Percentiles rank a stretch among this genome's conserved stretches.
phyloP scores from a whole-genome alignment of 768 basidiomycete genomes.

The Saitozyma sp. region DNA sequence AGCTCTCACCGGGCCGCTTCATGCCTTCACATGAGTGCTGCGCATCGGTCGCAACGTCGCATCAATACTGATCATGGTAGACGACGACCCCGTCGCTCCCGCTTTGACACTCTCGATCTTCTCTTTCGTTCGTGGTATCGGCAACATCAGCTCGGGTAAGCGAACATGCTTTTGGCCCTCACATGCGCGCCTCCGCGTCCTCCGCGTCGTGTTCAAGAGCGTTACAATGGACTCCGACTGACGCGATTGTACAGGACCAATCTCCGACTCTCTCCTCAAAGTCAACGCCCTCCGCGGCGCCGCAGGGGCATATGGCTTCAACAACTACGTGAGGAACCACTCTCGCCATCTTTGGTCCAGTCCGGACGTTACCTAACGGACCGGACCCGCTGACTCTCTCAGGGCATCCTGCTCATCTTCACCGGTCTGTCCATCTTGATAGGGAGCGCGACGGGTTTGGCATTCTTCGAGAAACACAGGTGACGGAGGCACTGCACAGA shows the following conservation, averaged over 20 bases:
- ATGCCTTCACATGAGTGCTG: neutral
- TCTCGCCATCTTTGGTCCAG: neutral
- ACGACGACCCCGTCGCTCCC: constrained; percentile 35
- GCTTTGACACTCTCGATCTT: constrained; percentile 39
- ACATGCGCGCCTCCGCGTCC: no score
- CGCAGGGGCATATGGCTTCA: constrained; percentile 42
- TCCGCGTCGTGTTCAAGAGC: no score
- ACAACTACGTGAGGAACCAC: constrained; percentile 38
- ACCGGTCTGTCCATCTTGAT: constrained; percentile 34
- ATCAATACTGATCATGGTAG: constrained; percentile 9
- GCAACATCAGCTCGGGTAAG: constrained; percentile 43
- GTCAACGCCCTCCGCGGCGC: constrained; percentile 21
- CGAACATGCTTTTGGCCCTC: neutral
- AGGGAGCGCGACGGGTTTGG: constrained; percentile 14
- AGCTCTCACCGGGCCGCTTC: neutral
- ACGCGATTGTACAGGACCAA: constrained; percentile 25
- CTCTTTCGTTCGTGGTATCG: constrained; percentile 37
- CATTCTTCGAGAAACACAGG: neutral
- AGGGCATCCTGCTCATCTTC: constrained; percentile 38
- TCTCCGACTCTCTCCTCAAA: constrained; percentile 41
- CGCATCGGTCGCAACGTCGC: no score
- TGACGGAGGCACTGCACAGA: no score
- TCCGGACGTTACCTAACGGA: no score
- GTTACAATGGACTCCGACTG: neutral
- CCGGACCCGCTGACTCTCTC: constrained; percentile 3